These are phyloP conservation scores for Penicillium sp. DNA, from an alignment of 2,329 filamentous ascomycete genomes.

Conservation along the genomic window DNA sequence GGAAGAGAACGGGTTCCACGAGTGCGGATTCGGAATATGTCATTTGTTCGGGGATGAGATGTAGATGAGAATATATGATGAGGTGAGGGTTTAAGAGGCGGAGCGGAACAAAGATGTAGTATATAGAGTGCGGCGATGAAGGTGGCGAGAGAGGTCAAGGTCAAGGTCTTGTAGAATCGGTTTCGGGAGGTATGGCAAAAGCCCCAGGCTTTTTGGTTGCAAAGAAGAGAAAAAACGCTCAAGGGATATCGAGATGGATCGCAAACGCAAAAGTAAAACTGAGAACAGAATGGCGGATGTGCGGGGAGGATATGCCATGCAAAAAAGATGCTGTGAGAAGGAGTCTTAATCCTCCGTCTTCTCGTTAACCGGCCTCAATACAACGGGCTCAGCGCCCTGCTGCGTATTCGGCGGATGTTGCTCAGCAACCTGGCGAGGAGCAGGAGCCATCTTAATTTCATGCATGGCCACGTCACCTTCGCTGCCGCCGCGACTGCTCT, in stretches of 20 bases:
- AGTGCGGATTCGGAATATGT: background rate
- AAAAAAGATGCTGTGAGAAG: background rate
- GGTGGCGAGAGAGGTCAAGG: background rate
- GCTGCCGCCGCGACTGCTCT: constrained; percentile 31
- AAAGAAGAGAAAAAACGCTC: constrained; percentile 23
- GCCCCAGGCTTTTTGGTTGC: constrained; percentile 21
- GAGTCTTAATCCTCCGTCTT: constrained; percentile 18
- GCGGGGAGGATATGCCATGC: constrained; percentile 2
- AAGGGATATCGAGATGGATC: constrained; percentile 28
- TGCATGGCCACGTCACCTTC: constrained; percentile 31
- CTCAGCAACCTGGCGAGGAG: constrained; percentile 32
- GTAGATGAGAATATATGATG: background rate
- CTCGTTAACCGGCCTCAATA: constrained; percentile 22
- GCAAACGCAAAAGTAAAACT: constrained; percentile 12
- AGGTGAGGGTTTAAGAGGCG: too few relatives aligned
- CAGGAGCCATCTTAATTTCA: constrained; percentile 30
- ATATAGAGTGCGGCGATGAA: background rate
- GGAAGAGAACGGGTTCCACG: background rate
- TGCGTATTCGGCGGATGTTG: constrained; percentile 20
- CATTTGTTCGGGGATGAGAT: background rate
- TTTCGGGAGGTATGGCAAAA: constrained; percentile 15
- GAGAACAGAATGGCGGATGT: constrained; percentile 14
- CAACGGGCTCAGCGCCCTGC: constrained; percentile 13
- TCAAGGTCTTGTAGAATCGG: background rate
- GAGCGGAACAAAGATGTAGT: background rate